phyloP scores from a whole-genome alignment of 1,284 basidiomycete genomes.

The Ceratorhiza oryzae-sativae region DNA sequence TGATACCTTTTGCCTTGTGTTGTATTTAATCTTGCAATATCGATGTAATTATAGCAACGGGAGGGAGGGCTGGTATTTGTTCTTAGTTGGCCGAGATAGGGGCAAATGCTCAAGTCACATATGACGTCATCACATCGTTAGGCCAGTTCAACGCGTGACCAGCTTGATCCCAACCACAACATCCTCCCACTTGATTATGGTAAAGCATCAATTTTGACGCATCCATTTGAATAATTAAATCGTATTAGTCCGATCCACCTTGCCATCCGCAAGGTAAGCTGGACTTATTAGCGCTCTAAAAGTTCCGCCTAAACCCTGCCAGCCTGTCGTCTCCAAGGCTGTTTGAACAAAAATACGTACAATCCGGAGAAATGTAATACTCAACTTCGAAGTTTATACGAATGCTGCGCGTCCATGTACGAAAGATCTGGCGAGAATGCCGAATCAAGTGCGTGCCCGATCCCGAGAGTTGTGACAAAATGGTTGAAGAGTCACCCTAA shows the following conservation, averaged over 20 bases:
- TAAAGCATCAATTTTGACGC: background rate
- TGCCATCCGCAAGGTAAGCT: conserved; percentile 39
- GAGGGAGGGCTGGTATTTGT: background rate
- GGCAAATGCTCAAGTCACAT: background rate
- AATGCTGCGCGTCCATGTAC: conserved; percentile 42
- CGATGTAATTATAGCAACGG: conserved; percentile 15
- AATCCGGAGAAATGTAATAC: conserved; percentile 40
- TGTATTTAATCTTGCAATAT: conserved; percentile 3
- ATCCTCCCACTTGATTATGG: conserved; percentile 1
- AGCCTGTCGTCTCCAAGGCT: conserved; percentile 41
- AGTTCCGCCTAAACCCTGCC: background rate
- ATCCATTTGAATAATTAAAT: background rate
- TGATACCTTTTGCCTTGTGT: background rate
- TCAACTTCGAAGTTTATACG: conserved; percentile 37
- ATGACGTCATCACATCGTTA: conserved; percentile 4
- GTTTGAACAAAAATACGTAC: conserved; percentile 41
- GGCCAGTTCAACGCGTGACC: background rate
- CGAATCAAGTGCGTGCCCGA: conserved; percentile 41
- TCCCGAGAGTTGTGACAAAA: conserved; percentile 38
- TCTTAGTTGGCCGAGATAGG: background rate
- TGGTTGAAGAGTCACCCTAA: conserved; percentile 35
- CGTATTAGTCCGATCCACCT: conserved; percentile 11
- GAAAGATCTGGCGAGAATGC: conserved; percentile 9
- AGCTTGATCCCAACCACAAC: background rate
- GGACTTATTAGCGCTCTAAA: too few relatives aligned